A percentile compares a stretch with the other conserved stretches of the same genome.
Evolutionary conservation across 2,329 filamentous ascomycete genomes (phyloP).

Genomic region (Monosporascus sp.): DNA sequence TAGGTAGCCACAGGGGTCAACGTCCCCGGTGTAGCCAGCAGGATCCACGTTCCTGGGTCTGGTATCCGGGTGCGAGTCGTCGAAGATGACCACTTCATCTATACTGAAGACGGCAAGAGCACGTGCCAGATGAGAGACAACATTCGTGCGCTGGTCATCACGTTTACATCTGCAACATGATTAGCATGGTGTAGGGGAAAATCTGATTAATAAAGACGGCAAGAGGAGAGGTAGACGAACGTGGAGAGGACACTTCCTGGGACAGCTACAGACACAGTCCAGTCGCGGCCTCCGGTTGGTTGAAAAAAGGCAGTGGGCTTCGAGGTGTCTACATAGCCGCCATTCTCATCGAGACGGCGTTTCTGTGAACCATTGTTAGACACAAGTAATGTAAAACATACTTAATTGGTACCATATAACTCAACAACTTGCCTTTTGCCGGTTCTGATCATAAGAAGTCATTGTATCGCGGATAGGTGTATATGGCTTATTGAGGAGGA

Average conservation of each 20-base stretch:
- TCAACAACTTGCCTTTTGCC: slow-evolving; percentile 19
- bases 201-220: not conserved
- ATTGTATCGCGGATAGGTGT: slow-evolving; percentile 6
- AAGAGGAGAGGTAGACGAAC: slow-evolving; percentile 37
- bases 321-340: slow-evolving; percentile 45
- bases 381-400: not conserved
- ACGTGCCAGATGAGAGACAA: slow-evolving; percentile 71
- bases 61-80: slow-evolving; percentile 53
- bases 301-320: slow-evolving; percentile 66
- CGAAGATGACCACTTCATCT: slow-evolving; percentile 78
- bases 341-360: slow-evolving; percentile 42
- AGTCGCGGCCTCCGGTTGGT: slow-evolving; percentile 57
- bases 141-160: slow-evolving; percentile 67
- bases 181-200: slow-evolving; percentile 4
- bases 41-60: slow-evolving; percentile 44
- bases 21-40: slow-evolving; percentile 58
- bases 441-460: slow-evolving; percentile 20
- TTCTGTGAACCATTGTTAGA: slow-evolving; percentile 33
- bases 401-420: not conserved
- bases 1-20: slow-evolving; percentile 75
- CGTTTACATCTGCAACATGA: slow-evolving; percentile 52
- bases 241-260: slow-evolving; percentile 73
- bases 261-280: slow-evolving; percentile 73
- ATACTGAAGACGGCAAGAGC: slow-evolving; percentile 78
- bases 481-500: not conserved